These are phyloP conservation scores for Coemansia furcata DNA, from an alignment of 192 early-diverging fungal genomes.

Conservation along the genomic window DNA sequence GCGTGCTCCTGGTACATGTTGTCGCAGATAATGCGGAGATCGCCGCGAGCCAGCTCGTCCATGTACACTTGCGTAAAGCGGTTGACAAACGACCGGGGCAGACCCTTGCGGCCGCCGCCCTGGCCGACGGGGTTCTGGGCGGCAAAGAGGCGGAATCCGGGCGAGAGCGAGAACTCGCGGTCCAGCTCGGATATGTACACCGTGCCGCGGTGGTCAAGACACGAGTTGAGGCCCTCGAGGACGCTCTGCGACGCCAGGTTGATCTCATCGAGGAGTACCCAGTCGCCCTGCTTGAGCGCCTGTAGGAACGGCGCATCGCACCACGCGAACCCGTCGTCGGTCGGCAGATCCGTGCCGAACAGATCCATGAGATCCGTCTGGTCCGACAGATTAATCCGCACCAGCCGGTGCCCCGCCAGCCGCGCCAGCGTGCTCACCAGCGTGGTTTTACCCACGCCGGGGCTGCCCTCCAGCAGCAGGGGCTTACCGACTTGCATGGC, in stretches of 20 bases:
- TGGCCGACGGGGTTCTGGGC: constrained; percentile 97
- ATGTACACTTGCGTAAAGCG: constrained; percentile 96
- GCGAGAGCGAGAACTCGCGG: constrained; percentile 72
- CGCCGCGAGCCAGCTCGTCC: constrained; percentile 73
- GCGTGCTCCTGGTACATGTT: constrained; percentile 53
- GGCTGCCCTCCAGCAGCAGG: constrained; percentile 92
- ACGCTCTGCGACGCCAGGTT: constrained; percentile 99
- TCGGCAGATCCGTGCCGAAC: constrained; percentile 96
- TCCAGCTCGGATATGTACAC: constrained; percentile 98
- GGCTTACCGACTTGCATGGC: constrained; percentile 91
- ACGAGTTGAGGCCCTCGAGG: constrained; percentile 97
- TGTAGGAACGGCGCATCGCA: constrained; percentile 95
- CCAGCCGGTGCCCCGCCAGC: constrained; percentile 77
- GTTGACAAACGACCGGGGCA: constrained; percentile 96
- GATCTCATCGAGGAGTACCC: constrained; percentile 96
- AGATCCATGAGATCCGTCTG: constrained; percentile 98
- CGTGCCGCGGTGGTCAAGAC: constrained; percentile 93
- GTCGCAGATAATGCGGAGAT: constrained; percentile 76
- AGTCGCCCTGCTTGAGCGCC: constrained; percentile 94
- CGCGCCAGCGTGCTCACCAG: constrained; percentile 79
- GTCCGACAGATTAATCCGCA: constrained; percentile 96
- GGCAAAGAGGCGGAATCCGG: constrained; percentile 89
- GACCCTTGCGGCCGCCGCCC: constrained; percentile 97
- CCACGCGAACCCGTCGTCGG: constrained; percentile 90
- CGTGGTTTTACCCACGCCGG: constrained; percentile 96